Conservation (phyloP, 208 protist species). For the Trichomonas vaginalis region DNA sequence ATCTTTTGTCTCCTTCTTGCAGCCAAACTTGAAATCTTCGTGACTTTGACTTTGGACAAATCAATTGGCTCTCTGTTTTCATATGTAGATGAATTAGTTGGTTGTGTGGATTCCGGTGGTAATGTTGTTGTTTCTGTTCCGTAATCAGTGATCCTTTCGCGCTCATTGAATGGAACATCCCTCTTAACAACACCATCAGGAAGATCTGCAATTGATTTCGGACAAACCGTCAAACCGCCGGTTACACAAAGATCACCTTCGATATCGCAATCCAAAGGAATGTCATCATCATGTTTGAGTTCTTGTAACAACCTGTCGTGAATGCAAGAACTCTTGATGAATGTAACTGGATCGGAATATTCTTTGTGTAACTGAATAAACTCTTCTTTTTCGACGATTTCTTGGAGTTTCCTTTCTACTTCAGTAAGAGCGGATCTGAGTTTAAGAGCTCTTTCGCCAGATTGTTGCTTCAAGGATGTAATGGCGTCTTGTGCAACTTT, state of each 20-base stretch:
- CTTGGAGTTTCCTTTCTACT: neutral
- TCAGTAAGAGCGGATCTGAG: neutral
- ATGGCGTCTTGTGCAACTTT: neutral
- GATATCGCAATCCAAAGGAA: neutral
- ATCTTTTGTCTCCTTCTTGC: neutral
- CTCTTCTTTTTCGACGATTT: neutral
- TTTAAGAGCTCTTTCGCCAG: neutral
- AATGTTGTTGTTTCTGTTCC: neutral
- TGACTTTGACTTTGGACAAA: neutral
- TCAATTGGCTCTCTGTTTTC: neutral
- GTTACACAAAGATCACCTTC: neutral
- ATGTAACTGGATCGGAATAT: neutral
- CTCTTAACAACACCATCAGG: neutral
- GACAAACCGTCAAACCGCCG: neutral
- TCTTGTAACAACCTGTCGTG: neutral
- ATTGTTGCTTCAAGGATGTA: no score
- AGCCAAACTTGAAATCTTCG: neutral
- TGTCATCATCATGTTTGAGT: neutral
- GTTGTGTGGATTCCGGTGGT: neutral
- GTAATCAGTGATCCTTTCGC: neutral
- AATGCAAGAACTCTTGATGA: neutral
- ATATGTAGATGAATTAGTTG: neutral
- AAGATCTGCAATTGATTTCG: neutral
- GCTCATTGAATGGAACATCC: neutral
- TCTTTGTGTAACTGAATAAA: neutral